These are phyloP conservation scores for Aphanomyces cochlioides DNA, from an alignment of 352 stramenopile species.

Conservation along the genomic window DNA sequence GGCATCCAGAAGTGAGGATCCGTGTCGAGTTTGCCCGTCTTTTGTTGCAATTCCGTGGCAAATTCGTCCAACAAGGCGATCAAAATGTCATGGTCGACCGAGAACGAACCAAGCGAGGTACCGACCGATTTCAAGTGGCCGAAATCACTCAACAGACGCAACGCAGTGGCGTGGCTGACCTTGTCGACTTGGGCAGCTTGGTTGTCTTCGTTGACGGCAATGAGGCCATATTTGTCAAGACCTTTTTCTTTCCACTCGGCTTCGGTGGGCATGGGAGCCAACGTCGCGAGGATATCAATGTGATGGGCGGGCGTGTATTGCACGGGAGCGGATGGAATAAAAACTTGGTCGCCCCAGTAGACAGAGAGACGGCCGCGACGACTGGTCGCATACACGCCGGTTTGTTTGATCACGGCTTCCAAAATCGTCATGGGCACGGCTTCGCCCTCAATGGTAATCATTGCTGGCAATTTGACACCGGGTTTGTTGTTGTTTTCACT, in stretches of 20 bases:
- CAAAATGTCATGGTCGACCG: conserved; percentile 91
- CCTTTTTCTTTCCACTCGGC: conserved; percentile 94
- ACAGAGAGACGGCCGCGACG: conserved; percentile 93
- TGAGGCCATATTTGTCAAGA: conserved; percentile 98
- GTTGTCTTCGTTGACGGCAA: conserved; percentile 92
- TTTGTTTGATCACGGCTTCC: conserved; percentile 97
- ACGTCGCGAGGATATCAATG: conserved; percentile 96
- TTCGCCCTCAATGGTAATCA: conserved; percentile 82
- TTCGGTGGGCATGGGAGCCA: conserved; percentile 90
- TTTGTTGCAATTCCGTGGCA: conserved; percentile 79
- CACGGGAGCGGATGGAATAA: conserved; percentile 92
- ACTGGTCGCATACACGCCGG: conserved; percentile 94
- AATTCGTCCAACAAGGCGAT: conserved; percentile 92
- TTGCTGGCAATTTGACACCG: conserved; percentile 96
- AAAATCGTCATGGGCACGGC: conserved; percentile 95
- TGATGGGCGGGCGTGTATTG: conserved; percentile 93
- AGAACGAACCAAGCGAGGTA: conserved; percentile 95
- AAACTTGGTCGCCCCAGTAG: conserved; percentile 99
- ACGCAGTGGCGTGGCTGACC: conserved; percentile 94
- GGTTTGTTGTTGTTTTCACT: conserved; percentile 99
- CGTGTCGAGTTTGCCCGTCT: conserved; percentile 94
- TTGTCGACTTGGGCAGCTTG: conserved; percentile 96
- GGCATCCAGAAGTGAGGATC: conserved; percentile 99
- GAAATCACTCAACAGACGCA: conserved; percentile 89
- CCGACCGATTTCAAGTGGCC: conserved; percentile 94